Evolutionary conservation across 805 yeast genomes (phyloP).

Genomic region (Yarrowia osloensis): DNA sequence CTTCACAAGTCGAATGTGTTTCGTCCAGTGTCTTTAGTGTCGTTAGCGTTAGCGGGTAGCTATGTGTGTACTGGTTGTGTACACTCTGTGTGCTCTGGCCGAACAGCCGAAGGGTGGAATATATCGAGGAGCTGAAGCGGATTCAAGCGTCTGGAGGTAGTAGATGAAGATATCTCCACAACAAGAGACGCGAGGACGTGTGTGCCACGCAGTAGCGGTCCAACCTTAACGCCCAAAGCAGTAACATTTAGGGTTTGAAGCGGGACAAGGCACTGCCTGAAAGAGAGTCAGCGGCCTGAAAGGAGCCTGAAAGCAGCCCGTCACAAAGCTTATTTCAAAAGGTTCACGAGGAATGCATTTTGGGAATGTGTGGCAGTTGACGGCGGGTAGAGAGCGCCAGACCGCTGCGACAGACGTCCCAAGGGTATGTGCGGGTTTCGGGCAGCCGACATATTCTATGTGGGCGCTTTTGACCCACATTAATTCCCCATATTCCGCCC

Average conservation of each 20-base stretch:
- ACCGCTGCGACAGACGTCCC: not conserved
- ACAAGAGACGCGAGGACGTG: constrained; percentile 29
- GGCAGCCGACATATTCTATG: too few relatives aligned
- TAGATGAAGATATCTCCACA: constrained; percentile 10
- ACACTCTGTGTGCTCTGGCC: not conserved
- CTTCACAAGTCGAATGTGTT: too few relatives aligned
- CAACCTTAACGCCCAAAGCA: constrained; percentile 15
- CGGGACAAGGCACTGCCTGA: constrained; percentile 27
- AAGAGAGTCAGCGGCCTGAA: constrained; percentile 26
- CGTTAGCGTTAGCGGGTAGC: not conserved
- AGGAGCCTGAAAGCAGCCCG: constrained; percentile 27
- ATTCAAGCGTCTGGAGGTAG: not conserved
- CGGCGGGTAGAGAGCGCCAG: not conserved
- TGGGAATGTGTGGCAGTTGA: constrained; percentile 1
- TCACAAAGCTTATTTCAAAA: not conserved
- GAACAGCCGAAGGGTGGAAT: not conserved
- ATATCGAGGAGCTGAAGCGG: not conserved
- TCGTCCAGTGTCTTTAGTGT: too few relatives aligned
- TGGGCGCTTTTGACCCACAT: not conserved
- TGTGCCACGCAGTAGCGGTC: constrained; percentile 23
- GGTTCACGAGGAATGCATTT: constrained; percentile 8
- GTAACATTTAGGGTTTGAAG: constrained; percentile 3
- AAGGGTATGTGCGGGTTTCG: not conserved
- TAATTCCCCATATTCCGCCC: not conserved
- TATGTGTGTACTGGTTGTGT: not conserved